Conservation (phyloP, 345 rosid genomes). For the Ceriops decandra region DNA sequence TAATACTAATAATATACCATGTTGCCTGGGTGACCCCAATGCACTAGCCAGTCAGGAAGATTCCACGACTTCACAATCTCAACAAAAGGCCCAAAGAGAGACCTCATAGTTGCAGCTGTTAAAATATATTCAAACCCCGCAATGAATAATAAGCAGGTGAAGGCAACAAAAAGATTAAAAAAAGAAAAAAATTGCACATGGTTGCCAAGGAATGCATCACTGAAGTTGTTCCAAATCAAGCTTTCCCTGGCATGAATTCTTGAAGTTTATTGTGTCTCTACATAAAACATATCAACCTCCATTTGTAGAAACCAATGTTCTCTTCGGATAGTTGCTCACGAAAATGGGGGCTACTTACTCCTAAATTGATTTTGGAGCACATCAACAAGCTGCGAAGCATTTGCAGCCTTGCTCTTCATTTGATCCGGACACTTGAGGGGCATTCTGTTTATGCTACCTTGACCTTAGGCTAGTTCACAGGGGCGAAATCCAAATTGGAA, state of each 20-base stretch:
- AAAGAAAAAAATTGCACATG: background rate
- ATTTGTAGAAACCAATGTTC: background rate
- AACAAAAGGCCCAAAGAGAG: constrained; percentile 67
- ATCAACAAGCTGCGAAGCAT: too few relatives aligned
- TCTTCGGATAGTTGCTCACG: background rate
- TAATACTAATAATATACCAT: constrained; percentile 41
- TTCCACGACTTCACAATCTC: constrained; percentile 72
- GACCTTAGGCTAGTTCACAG: too few relatives aligned
- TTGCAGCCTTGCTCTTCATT: too few relatives aligned
- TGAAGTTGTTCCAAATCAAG: too few relatives aligned
- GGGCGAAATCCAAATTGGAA: too few relatives aligned
- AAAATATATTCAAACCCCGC: constrained; percentile 7
- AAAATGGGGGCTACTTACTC: background rate
- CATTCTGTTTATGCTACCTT: too few relatives aligned
- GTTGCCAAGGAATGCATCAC: too few relatives aligned
- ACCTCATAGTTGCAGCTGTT: constrained; percentile 66
- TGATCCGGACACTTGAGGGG: too few relatives aligned
- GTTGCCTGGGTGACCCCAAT: constrained; percentile 96
- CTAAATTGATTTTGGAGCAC: background rate
- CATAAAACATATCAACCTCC: background rate
- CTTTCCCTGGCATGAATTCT: too few relatives aligned
- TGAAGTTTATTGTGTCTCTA: too few relatives aligned
- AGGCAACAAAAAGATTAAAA: background rate
- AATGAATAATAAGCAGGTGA: background rate
- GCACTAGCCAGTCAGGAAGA: constrained; percentile 90